A percentile compares a stretch with the other conserved stretches of the same genome.
Evolutionary conservation across 1,284 basidiomycete genomes (phyloP).

Genomic region (Mycosarcoma mackinlayi): DNA sequence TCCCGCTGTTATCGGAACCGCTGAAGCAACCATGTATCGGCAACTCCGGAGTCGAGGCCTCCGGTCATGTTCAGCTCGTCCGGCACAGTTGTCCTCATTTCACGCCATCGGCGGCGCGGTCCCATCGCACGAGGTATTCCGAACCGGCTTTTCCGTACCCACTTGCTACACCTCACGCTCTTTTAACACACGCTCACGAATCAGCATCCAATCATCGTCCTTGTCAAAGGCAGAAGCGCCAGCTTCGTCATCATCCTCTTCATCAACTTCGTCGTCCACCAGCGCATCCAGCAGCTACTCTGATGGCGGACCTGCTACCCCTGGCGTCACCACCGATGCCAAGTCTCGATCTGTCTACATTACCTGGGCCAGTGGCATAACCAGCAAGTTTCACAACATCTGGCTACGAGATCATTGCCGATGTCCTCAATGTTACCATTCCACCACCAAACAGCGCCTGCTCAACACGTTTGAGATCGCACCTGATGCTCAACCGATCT

Average conservation of each 20-base stretch:
- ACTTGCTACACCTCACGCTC: not conserved
- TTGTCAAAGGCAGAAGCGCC: conserved; percentile 9
- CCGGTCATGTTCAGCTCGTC: conserved; percentile 23
- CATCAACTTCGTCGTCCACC: conserved; percentile 4
- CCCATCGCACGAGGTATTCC: conserved; percentile 2
- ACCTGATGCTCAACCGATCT: conserved; percentile 76
- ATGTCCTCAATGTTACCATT: conserved; percentile 86
- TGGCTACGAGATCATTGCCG: conserved; percentile 89
- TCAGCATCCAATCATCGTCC: conserved; percentile 2
- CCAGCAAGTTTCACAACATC: conserved; percentile 72
- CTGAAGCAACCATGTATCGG: conserved; percentile 25
- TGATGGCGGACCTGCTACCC: conserved; percentile 24
- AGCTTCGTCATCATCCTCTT: not conserved
- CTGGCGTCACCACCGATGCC: conserved; percentile 29
- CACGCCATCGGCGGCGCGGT: conserved; percentile 5
- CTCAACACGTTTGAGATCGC: conserved; percentile 89
- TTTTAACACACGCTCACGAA: conserved; percentile 12
- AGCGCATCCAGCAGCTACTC: conserved; percentile 14
- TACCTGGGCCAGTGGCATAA: conserved; percentile 50
- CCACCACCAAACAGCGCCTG: conserved; percentile 87
- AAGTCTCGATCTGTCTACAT: conserved; percentile 32
- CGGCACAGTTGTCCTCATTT: conserved; percentile 6
- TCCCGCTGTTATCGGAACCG: too few relatives aligned
- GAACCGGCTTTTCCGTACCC: not conserved
- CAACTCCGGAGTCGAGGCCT: conserved; percentile 17